Evolutionary conservation across 2,329 filamentous ascomycete genomes (phyloP).

Genomic region (Neocucurbitaria cava): DNA sequence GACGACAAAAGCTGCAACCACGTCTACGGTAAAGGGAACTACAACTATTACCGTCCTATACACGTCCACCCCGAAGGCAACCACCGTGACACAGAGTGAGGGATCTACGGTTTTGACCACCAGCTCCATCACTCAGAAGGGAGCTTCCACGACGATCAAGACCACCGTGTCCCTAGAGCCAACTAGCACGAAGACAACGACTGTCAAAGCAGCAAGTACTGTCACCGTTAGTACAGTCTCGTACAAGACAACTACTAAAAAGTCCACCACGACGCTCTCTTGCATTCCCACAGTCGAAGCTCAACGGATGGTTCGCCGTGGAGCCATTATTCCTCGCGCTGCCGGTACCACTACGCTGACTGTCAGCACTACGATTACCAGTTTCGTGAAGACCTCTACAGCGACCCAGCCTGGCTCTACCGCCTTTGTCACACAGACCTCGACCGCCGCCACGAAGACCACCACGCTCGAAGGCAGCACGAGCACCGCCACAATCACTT

Average conservation of each 20-base stretch:
- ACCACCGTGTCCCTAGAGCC: slow-evolving; percentile 16
- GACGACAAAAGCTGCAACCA: slow-evolving; percentile 23
- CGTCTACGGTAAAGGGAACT: slow-evolving; percentile 19
- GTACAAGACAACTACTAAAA: slow-evolving; percentile 38
- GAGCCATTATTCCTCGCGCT: slow-evolving; percentile 20
- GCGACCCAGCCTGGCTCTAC: slow-evolving; percentile 23
- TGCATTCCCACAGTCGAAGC: slow-evolving; percentile 34
- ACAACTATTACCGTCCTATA: slow-evolving; percentile 27
- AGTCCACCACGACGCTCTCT: slow-evolving; percentile 31
- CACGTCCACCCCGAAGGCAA: slow-evolving; percentile 33
- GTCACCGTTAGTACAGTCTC: slow-evolving; percentile 25
- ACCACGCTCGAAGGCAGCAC: slow-evolving; percentile 21
- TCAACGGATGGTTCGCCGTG: slow-evolving; percentile 18
- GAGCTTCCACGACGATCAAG: slow-evolving; percentile 15
- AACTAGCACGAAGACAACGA: slow-evolving; percentile 32
- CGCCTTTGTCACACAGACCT: slow-evolving; percentile 14
- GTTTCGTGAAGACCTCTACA: slow-evolving; percentile 24
- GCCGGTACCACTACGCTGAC: slow-evolving; percentile 30
- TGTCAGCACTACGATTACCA: slow-evolving; percentile 31
- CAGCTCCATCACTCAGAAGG: slow-evolving; percentile 22
- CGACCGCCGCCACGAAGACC: slow-evolving; percentile 12
- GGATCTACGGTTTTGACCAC: slow-evolving; percentile 25
- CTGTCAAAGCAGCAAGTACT: slow-evolving; percentile 24
- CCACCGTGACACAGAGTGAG: slow-evolving; percentile 29
- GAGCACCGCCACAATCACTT: slow-evolving; percentile 25